phyloP scores from a whole-genome alignment of 495 filamentous ascomycete genomes.

The Halenospora varia region DNA sequence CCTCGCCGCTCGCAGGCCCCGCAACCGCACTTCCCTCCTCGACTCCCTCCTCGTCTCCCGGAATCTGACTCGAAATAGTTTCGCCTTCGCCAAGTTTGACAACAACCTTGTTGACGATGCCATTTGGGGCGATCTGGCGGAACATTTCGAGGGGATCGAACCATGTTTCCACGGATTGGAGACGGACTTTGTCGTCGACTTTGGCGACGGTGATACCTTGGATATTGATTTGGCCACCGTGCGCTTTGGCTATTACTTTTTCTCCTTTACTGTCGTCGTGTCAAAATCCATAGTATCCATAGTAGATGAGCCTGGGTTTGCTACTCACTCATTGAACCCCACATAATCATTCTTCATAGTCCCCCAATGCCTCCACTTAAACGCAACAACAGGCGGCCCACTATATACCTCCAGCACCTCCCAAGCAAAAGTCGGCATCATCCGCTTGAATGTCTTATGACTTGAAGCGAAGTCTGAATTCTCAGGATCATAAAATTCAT shows the following conservation, averaged over 20 bases:
- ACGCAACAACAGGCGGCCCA: conserved; percentile 54
- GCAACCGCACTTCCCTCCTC: conserved; percentile 19
- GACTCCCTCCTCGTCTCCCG: too few species aligned
- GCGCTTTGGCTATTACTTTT: conserved; percentile 52
- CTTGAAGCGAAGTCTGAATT: conserved; percentile 52
- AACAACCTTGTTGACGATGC: conserved; percentile 21
- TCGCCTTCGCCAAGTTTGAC: conserved; percentile 5
- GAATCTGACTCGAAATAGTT: too few species aligned
- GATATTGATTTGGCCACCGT: conserved; percentile 45
- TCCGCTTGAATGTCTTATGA: conserved; percentile 65
- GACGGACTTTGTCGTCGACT: conserved; percentile 53
- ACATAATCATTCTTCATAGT: conserved; percentile 60
- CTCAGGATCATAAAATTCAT: conserved; percentile 57
- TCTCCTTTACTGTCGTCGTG: conserved; percentile 47
- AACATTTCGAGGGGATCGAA: conserved; percentile 66
- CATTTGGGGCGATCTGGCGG: conserved; percentile 51
- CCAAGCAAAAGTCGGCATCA: conserved; percentile 70
- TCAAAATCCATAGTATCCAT: too few species aligned
- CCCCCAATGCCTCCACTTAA: conserved; percentile 65
- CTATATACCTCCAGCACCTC: conserved; percentile 63
- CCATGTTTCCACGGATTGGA: conserved; percentile 56
- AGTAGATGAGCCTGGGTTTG: too few species aligned
- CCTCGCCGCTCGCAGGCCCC: conserved; percentile 19
- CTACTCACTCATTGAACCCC: conserved; percentile 51
- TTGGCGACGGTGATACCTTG: conserved; percentile 50